Conservation (phyloP, 495 filamentous ascomycete genomes). For the Penicillium canariense region DNA sequence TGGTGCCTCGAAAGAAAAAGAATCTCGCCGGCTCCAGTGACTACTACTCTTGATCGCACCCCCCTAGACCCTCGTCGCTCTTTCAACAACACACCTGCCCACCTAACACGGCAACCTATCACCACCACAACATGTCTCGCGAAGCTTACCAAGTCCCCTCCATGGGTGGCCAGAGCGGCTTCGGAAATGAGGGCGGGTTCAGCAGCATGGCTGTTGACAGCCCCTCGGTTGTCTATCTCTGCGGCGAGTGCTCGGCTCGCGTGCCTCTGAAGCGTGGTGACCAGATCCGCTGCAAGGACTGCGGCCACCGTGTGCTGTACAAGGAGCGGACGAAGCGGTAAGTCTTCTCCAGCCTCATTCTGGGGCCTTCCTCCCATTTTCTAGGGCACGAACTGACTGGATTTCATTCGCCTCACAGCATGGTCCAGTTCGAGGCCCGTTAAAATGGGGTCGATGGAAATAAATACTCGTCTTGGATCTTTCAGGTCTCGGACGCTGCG, state of each 20-base stretch:
- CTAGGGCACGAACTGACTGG: slow-evolving; percentile 13
- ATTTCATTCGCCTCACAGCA: slow-evolving; percentile 47
- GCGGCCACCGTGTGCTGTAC: slow-evolving; percentile 92
- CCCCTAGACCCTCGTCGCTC: background rate
- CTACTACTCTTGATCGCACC: background rate
- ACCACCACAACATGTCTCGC: slow-evolving; percentile 39
- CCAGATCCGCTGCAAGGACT: slow-evolving; percentile 92
- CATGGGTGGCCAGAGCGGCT: slow-evolving; percentile 38
- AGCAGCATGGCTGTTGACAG: slow-evolving; percentile 31
- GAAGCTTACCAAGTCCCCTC: slow-evolving; percentile 51
- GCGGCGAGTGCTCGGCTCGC: slow-evolving; percentile 86
- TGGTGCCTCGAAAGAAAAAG: slow-evolving; percentile 19
- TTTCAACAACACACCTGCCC: background rate
- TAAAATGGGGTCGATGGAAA: slow-evolving; percentile 35
- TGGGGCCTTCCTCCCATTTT: background rate
- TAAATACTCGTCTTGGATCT: background rate
- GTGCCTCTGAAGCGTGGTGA: slow-evolving; percentile 80
- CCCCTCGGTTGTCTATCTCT: slow-evolving; percentile 74
- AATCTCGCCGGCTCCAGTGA: slow-evolving; percentile 12
- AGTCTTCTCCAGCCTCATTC: slow-evolving; percentile 24
- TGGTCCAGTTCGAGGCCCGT: slow-evolving; percentile 98
- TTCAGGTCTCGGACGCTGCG: background rate
- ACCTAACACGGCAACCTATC: no score
- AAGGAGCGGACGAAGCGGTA: slow-evolving; percentile 98
- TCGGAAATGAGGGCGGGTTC: slow-evolving; percentile 32